Evolutionary conservation across 176 grass and related monocot species (phyloP), one percentile per base, ranked within the genome.

Genomic region (Paspalum vaginatum): DNA sequence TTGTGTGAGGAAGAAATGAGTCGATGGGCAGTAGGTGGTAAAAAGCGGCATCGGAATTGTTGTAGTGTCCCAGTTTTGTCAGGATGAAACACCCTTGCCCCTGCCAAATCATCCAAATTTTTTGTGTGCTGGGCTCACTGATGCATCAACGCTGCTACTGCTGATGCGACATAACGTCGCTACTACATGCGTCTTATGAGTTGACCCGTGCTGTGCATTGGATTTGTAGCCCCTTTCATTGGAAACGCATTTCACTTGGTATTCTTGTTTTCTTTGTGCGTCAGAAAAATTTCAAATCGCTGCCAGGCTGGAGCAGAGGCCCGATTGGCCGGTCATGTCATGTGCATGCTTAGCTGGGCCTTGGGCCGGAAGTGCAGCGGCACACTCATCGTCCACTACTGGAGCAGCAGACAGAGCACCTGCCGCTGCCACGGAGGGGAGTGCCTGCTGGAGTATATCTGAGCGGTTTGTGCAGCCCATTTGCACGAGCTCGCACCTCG

Each of bases 101-200:
- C 3, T 68, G 70, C 37, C 4, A 38, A 61, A 50, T 67, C 53
- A 0, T 55, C 18, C 24, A 27, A 61, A 72, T 24, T 41, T 77
- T 80, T 71, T 48, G 46, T 61, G 61, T 87, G 77, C 44, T 53
- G 75, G 37, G 72, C 44, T 75, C 16, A 17, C 43, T 69, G 27
- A 68, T 68, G 61, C 76, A 42, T 54, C 41, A 11, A 80, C 61
- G 75, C 69, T 81, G 53, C 62, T 46, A 38, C 79, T 9, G 43
- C 62, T 75, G 26, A 75, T 75, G 52, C 20, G 13, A 73, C 27
- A 13, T 60, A 27, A 58, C 0, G 65, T 27, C 27, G 25, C 44
- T 50, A 47, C 18, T 25, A 40, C 38, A 16, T 24, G n/a, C 43
- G 44, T 32, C 56, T 45, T 42, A 20, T 39, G 26, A 62, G 9